These are phyloP conservation scores for Gynostemma pentaphyllum DNA, from an alignment of 306 rosid genomes.

Conservation along the genomic window DNA sequence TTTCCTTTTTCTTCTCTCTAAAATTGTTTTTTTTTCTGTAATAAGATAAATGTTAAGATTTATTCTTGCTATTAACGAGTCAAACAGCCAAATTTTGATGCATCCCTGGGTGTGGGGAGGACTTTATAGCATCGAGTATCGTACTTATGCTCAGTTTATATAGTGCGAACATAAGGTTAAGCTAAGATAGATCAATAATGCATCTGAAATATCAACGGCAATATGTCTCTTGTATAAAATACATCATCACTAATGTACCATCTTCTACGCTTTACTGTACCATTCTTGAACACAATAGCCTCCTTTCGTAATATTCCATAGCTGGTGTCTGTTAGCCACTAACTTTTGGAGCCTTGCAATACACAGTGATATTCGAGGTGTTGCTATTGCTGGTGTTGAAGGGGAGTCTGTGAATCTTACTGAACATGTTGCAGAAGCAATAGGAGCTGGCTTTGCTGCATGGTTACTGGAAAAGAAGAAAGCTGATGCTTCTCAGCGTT, in stretches of 20 bases:
- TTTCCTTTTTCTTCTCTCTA: neutral
- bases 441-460: slow-evolving; percentile 83
- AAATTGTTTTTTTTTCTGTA: neutral
- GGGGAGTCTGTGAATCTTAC: slow-evolving; percentile 78
- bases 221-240: neutral
- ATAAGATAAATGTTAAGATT: neutral
- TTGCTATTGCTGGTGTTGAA: slow-evolving; percentile 81
- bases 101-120: neutral
- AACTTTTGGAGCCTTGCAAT: slow-evolving; percentile 16
- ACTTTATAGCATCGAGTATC: neutral
- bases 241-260: neutral
- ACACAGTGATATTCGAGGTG: slow-evolving; percentile 86
- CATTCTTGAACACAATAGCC: no score
- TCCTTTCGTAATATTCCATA: neutral
- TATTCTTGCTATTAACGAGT: neutral
- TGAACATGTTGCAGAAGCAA: slow-evolving; percentile 85
- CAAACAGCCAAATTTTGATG: slow-evolving; percentile 1
- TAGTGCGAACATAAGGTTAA: neutral
- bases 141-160: neutral
- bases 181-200: neutral
- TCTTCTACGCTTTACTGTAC: neutral
- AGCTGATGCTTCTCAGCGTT: slow-evolving; percentile 35
- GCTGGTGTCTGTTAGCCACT: neutral
- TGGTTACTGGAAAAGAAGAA: slow-evolving; percentile 78
- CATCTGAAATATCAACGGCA: neutral